Conservation (phyloP, 2,329 filamentous ascomycete genomes). For the Gaeumannomyces sp. region DNA sequence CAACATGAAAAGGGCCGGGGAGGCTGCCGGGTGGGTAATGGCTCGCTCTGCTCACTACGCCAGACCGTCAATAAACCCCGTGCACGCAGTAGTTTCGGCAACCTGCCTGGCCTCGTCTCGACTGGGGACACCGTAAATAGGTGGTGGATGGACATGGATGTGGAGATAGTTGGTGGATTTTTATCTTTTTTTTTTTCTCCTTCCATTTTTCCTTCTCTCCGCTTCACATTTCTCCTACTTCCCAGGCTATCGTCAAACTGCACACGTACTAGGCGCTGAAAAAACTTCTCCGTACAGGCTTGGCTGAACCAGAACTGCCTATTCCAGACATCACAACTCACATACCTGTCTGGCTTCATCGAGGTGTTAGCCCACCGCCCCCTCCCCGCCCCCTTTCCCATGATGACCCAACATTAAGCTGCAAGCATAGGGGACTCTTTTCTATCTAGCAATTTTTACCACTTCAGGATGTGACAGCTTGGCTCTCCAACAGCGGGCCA, state of each 20-base stretch:
- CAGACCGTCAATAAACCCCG: background rate
- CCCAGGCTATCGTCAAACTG: background rate
- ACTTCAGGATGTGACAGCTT: background rate
- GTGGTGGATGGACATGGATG: background rate
- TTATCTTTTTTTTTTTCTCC: background rate
- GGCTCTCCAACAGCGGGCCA: background rate
- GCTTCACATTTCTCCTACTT: background rate
- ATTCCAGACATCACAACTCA: background rate
- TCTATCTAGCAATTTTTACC: background rate
- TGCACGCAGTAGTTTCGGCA: background rate
- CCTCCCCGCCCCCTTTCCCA: background rate
- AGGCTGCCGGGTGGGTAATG: background rate
- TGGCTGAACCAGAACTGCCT: background rate
- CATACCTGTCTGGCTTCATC: background rate
- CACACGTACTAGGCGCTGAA: background rate
- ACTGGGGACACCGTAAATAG: background rate
- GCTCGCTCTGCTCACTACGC: background rate
- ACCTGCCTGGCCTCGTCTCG: background rate
- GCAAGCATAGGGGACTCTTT: background rate
- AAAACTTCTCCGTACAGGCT: background rate
- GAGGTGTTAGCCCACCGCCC: background rate
- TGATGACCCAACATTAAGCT: background rate
- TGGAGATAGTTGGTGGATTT: background rate
- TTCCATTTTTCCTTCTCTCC: background rate
- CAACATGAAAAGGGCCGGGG: background rate